Percentiles rank a stretch among this genome's conserved stretches.
These are phyloP conservation scores for Chlamydomonas sp. DNA, from an alignment of 139 green algal species.

Conservation along the genomic window DNA sequence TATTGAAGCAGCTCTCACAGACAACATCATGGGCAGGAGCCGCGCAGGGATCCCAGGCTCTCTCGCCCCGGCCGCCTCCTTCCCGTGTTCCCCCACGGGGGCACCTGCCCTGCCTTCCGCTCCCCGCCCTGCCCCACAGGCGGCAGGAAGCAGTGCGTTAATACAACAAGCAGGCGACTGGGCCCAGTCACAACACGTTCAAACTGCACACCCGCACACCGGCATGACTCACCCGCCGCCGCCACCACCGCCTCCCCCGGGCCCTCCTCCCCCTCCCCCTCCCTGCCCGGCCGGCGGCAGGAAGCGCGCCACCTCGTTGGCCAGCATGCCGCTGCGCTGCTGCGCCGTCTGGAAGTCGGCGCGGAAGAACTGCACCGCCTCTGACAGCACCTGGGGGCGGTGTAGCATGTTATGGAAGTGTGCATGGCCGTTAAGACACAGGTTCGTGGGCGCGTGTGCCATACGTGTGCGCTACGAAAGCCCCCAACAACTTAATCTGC, in stretches of 20 bases:
- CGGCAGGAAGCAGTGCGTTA: no score
- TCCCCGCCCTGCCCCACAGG: no score
- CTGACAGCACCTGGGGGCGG: slow-evolving; percentile 62
- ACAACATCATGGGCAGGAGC: background rate
- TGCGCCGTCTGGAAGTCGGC: slow-evolving; percentile 67
- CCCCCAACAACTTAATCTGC: no score
- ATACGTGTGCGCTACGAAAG: no score
- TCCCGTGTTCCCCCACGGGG: no score
- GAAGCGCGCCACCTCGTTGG: slow-evolving; percentile 60
- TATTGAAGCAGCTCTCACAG: background rate
- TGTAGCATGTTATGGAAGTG: background rate
- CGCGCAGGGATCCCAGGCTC: no score
- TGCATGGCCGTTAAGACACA: no score
- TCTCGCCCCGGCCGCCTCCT: no score
- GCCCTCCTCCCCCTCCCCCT: slow-evolving; percentile 5
- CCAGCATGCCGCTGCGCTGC: slow-evolving; percentile 50
- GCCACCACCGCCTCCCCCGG: background rate
- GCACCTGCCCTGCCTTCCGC: no score
- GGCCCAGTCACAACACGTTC: no score
- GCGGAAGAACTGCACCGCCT: slow-evolving; percentile 74
- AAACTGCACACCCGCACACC: background rate
- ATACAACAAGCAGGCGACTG: no score
- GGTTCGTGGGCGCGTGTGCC: no score
- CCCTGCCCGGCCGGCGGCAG: slow-evolving; percentile 33
- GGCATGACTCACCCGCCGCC: background rate